A percentile compares a stretch with the other conserved stretches of the same genome.
These are phyloP conservation scores for Camellia lanceoleosa DNA, from an alignment of 148 eudicot species.

Conservation along the genomic window DNA sequence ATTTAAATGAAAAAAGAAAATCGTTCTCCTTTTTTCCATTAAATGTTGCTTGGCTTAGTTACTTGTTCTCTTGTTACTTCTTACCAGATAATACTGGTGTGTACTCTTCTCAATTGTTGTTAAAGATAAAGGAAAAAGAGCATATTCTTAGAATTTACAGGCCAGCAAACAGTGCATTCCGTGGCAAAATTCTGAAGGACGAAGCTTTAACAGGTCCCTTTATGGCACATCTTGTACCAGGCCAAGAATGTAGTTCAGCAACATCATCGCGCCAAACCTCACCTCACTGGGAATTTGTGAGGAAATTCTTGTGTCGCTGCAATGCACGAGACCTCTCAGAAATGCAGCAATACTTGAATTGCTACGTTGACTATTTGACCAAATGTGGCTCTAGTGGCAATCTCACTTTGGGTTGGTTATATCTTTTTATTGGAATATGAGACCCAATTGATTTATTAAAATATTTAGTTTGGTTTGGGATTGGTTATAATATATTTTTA, in stretches of 20 bases:
- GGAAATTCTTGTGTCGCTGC: not conserved
- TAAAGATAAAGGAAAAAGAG: not conserved
- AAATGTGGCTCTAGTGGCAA: not conserved
- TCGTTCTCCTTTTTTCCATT: too few species aligned
- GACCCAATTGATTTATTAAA: too few species aligned
- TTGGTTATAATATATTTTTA: too few species aligned
- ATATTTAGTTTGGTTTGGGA: too few species aligned
- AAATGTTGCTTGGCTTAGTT: not conserved
- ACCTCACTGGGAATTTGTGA: conserved; percentile 2
- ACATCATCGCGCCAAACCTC: not conserved
- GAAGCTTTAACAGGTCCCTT: not conserved
- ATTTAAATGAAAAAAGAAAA: too few species aligned
- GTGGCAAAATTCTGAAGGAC: not conserved
- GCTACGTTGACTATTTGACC: not conserved
- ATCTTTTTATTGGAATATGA: too few species aligned
- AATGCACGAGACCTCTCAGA: not conserved
- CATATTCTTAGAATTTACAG: not conserved
- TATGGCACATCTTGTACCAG: not conserved
- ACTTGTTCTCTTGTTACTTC: not conserved
- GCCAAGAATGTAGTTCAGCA: not conserved
- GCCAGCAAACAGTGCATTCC: too few species aligned
- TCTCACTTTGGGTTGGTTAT: not conserved
- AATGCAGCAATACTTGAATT: conserved; percentile 2
- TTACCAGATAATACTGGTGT: conserved; percentile 6
- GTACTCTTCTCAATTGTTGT: conserved; percentile 9